Base-by-base conservation (phyloP, 352 stramenopile species). In the Globisporangium parvum region DNA sequence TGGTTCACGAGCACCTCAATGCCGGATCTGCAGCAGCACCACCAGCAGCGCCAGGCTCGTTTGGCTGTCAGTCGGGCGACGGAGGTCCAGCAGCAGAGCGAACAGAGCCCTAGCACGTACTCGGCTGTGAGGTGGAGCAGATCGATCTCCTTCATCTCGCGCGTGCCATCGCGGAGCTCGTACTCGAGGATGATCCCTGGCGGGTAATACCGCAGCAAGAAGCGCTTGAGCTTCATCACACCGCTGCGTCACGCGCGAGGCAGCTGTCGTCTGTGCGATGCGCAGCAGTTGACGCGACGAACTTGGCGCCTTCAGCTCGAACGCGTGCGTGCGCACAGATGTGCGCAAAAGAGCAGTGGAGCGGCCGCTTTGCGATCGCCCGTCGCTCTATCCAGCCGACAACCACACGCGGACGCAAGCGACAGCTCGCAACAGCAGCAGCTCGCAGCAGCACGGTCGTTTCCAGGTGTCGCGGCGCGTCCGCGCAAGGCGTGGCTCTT, bases 131-230 rank as follows among this genome's bases (percentile, higher is more conserved):
- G 79, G 41, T 98, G 88, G 37, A 98, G 67, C 37, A 98, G 66
- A 63, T 98, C 90, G 51, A 98, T 98, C 67, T 97, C 88, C 62
- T 98, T 98, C 78, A 95, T 96, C 61, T 96, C 88, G 51, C 87
- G 73, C 26, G 86, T 96, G 62, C 88, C 91, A 69, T 98, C 93
- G 40, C 91, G 80, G 39, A 96, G 66, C 63, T 98, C 93, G 68
- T 98, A 98, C 72, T 98, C 94, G 58, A 98, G 80, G 60, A 98
- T 97, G 69, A 98, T 97, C 11, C 93, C 88, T 35, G 93, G 93
- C 55, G 94, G 93, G 63, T 98, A 98, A 72, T 98, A 98, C 51
- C 94, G 75, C 59, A 98, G 71, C 61, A 98, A 64, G 63, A 98
- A 98, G 44, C 93, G 75, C 75, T 97, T 97, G 26, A 98, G 79